A percentile compares a stretch with the other conserved stretches of the same genome.
Conservation (phyloP, 441 rosid species). For the Manihot esculenta region DNA sequence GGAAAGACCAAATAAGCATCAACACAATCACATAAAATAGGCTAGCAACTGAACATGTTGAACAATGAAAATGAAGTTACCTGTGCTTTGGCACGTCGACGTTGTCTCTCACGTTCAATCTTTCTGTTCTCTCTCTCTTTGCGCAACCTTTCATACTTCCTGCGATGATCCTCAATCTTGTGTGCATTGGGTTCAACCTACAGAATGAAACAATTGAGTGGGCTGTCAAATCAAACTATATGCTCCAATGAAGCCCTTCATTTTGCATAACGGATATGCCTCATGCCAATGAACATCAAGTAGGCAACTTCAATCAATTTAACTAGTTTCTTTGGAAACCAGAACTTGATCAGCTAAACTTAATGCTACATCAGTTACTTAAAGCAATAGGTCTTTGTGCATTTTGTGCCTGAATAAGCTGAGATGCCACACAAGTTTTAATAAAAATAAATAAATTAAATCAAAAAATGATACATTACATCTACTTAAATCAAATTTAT, state of each 20-base stretch:
- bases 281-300: too few relatives aligned
- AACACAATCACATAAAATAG: neutral
- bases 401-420: too few relatives aligned
- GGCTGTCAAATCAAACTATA: neutral
- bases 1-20: slow-evolving; percentile 9
- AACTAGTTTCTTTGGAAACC: neutral
- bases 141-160: slow-evolving; percentile 83
- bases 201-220: slow-evolving; percentile 15
- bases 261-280: too few relatives aligned
- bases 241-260: neutral
- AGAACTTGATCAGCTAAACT: too few relatives aligned
- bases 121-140: slow-evolving; percentile 85
- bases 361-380: too few relatives aligned
- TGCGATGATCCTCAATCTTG: slow-evolving; percentile 87
- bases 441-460: too few relatives aligned
- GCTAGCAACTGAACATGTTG: neutral
- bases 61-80: slow-evolving; percentile 32
- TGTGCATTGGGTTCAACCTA: slow-evolving; percentile 97
- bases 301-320: neutral
- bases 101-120: slow-evolving; percentile 66
- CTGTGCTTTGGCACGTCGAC: slow-evolving; percentile 90
- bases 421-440: too few relatives aligned
- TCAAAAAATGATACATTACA: too few relatives aligned
- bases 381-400: too few relatives aligned
- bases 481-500: too few relatives aligned